Percentiles rank a stretch among this genome's conserved stretches.
phyloP scores from a whole-genome alignment of 176 grass and related monocot genomes.

The Canna indica region DNA sequence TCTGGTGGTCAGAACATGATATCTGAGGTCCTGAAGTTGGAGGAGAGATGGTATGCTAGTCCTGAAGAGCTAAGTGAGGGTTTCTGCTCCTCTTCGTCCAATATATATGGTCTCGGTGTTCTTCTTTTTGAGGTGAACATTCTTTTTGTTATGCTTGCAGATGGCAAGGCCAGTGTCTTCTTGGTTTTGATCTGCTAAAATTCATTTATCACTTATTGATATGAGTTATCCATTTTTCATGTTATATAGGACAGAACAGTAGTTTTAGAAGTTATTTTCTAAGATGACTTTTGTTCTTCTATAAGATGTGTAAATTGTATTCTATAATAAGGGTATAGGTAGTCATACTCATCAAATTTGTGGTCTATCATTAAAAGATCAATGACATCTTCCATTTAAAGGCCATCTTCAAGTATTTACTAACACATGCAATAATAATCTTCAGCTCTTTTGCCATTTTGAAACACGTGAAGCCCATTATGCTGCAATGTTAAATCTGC shows the following conservation, averaged over 20 bases:
- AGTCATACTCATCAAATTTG: background rate
- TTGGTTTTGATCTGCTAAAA: background rate
- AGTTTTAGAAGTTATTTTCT: too few relatives aligned
- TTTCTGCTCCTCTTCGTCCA: slow-evolving; percentile 42
- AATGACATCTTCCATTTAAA: background rate
- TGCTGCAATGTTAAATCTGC: slow-evolving; percentile 83
- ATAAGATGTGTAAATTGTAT: background rate
- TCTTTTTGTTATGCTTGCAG: background rate
- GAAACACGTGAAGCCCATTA: slow-evolving; percentile 69
- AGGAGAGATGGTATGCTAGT: slow-evolving; percentile 86
- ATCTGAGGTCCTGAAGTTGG: slow-evolving; percentile 50
- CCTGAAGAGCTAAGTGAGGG: slow-evolving; percentile 68
- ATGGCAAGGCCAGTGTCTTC: background rate
- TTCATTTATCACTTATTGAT: background rate
- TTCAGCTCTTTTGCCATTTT: slow-evolving; percentile 74
- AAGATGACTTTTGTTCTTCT: background rate
- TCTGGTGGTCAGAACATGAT: slow-evolving; percentile 23
- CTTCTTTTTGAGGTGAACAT: slow-evolving; percentile 83
- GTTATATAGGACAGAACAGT: background rate
- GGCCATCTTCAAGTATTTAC: background rate
- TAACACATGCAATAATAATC: slow-evolving; percentile 1
- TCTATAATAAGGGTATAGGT: background rate
- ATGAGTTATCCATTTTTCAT: background rate
- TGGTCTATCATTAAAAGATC: background rate
- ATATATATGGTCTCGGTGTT: slow-evolving; percentile 90